phyloP scores from a whole-genome alignment of 495 filamentous ascomycete genomes.

The Parathielavia hyrcaniae region DNA sequence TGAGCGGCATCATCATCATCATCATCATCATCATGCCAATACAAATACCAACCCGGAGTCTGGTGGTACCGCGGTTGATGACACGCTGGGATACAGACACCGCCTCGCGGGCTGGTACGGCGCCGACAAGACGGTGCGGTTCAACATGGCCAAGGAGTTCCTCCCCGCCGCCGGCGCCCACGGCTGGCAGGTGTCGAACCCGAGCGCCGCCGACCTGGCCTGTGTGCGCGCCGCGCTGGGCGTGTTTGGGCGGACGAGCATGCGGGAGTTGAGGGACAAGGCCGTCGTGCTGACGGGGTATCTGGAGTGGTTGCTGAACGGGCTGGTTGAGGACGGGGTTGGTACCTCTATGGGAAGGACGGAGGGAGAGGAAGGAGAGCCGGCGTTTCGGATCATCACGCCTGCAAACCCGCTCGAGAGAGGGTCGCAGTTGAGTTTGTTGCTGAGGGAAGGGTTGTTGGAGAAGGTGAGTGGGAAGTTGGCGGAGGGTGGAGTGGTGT shows the following conservation, averaged over 20 bases:
- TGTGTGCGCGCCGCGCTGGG: constrained; percentile 69
- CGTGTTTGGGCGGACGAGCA: constrained; percentile 65
- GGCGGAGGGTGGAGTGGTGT: constrained; percentile 63
- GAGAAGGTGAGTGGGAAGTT: constrained; percentile 61
- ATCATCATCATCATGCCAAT: background rate
- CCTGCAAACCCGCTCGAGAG: constrained; percentile 63
- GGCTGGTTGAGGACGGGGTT: constrained; percentile 6
- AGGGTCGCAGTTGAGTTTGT: constrained; percentile 80
- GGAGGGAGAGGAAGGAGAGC: constrained; percentile 36
- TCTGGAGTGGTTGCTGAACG: constrained; percentile 59
- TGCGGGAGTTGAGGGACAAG: constrained; percentile 64
- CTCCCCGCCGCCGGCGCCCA: constrained; percentile 62
- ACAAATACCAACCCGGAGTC: constrained; percentile 17
- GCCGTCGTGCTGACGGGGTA: constrained; percentile 71
- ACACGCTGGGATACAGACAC: constrained; percentile 32
- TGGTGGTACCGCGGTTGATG: no score
- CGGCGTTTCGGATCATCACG: constrained; percentile 72
- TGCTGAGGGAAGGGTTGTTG: constrained; percentile 60
- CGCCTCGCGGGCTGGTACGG: constrained; percentile 87
- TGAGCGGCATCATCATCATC: constrained; percentile 35
- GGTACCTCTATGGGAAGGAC: no score
- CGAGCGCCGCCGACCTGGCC: constrained; percentile 58
- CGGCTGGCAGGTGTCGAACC: constrained; percentile 65
- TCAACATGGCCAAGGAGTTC: constrained; percentile 75
- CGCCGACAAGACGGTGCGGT: constrained; percentile 65